Percentiles rank a stretch among this genome's conserved stretches.
Evolutionary conservation across 768 basidiomycete species (phyloP).

Genomic region (Rhodotorula sphaerocarpa): DNA sequence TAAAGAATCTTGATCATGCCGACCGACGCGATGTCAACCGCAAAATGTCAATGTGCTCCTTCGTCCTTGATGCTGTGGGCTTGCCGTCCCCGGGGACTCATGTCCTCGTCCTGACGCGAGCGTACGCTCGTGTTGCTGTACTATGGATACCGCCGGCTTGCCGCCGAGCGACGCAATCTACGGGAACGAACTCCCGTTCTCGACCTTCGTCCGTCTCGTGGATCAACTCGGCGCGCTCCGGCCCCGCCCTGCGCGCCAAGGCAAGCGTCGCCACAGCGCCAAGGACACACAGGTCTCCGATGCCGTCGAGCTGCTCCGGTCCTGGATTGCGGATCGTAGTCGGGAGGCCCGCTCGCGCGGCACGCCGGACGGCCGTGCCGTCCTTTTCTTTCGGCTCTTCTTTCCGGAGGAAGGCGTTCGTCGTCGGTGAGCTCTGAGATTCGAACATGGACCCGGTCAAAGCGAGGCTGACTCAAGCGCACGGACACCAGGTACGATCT

Average conservation of each 20-base stretch:
- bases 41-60: too few species aligned
- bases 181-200: slow-evolving; percentile 25
- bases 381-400: slow-evolving; percentile 61
- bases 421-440: slow-evolving; percentile 54
- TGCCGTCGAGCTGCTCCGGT: slow-evolving; percentile 15
- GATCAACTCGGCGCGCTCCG: slow-evolving; percentile 10
- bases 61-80: too few species aligned
- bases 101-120: too few species aligned
- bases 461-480: too few species aligned
- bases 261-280: slow-evolving; percentile 8
- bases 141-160: background rate
- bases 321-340: slow-evolving; percentile 23
- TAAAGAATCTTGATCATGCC: too few species aligned
- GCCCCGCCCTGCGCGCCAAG: too few species aligned
- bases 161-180: background rate
- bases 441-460: slow-evolving; percentile 6
- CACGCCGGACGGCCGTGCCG: slow-evolving; percentile 54
- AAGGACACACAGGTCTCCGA: background rate
- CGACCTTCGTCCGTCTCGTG: slow-evolving; percentile 28
- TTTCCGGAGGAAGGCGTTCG: slow-evolving; percentile 72
- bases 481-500: slow-evolving; percentile 46
- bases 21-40: too few species aligned
- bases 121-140: background rate
- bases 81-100: too few species aligned
- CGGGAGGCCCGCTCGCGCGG: slow-evolving; percentile 18